Conservation (phyloP, 495 filamentous ascomycete species). For the Penicillium manginii region DNA sequence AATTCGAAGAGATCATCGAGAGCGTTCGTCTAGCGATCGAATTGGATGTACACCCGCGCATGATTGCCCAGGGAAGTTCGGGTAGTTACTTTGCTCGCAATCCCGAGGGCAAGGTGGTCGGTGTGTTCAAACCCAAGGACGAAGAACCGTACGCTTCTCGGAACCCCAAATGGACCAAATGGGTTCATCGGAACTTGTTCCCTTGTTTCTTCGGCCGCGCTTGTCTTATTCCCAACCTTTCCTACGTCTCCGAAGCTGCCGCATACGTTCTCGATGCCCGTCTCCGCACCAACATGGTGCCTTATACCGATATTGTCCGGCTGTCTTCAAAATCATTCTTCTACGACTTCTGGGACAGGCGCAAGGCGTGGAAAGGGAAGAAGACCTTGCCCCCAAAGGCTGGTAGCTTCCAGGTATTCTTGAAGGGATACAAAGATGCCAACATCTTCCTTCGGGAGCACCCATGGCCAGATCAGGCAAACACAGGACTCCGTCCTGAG, state of each 20-base stretch:
- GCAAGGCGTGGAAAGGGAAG: constrained; percentile 82
- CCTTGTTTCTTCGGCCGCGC: constrained; percentile 96
- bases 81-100: constrained; percentile 98
- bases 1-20: constrained; percentile 89
- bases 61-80: constrained; percentile 96
- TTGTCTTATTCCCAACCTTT: constrained; percentile 98
- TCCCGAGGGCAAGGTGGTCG: constrained; percentile 87
- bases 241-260: constrained; percentile 96
- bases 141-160: constrained; percentile 94
- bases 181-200: constrained; percentile 92
- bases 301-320: constrained; percentile 93
- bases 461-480: constrained; percentile 96
- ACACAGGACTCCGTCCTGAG: constrained; percentile 72
- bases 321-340: constrained; percentile 96
- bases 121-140: constrained; percentile 99
- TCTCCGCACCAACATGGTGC: constrained; percentile 88
- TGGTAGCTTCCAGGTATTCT: constrained; percentile 96
- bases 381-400: constrained; percentile 89
- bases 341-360: constrained; percentile 95
- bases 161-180: constrained; percentile 96
- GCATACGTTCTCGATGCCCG: constrained; percentile 93
- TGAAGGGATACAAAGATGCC: constrained; percentile 95
- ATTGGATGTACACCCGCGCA: constrained; percentile 87
- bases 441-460: constrained; percentile 93
- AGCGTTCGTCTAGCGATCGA: constrained; percentile 89